phyloP scores from a whole-genome alignment of 2,329 filamentous ascomycete genomes.

The Coccinonectria pachysandricola region DNA sequence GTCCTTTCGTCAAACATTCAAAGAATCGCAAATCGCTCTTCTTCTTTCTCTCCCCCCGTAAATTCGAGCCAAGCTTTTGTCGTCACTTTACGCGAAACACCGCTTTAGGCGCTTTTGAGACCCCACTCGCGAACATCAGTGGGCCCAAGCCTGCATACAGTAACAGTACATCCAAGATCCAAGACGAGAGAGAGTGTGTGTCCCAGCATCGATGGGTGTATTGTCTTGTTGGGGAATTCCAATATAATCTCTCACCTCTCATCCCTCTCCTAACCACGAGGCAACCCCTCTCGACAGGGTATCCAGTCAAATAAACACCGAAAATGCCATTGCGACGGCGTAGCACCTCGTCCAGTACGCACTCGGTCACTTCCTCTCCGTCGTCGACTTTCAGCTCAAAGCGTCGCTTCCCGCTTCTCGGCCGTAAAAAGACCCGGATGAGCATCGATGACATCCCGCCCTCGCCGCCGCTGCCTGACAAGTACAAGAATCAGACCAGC shows the following conservation, averaged over 20 bases:
- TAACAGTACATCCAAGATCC: too few relatives aligned
- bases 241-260: slow-evolving; percentile 3
- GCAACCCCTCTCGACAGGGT: too few relatives aligned
- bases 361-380: slow-evolving; percentile 13
- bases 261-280: slow-evolving; percentile 1
- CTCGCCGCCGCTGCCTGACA: slow-evolving; percentile 4
- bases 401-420: slow-evolving; percentile 22
- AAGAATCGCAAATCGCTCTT: too few relatives aligned
- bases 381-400: slow-evolving; percentile 17
- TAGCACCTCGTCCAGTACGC: slow-evolving; percentile 15
- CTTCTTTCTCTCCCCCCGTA: slow-evolving; percentile 4
- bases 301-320: too few relatives aligned
- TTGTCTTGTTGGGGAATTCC: slow-evolving; percentile 12
- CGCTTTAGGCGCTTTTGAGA: too few relatives aligned
- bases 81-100: slow-evolving; percentile 1
- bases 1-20: too few relatives aligned
- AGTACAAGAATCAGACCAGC: too few relatives aligned
- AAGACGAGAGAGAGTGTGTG: too few relatives aligned
- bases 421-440: slow-evolving; percentile 16
- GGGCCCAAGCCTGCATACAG: too few relatives aligned
- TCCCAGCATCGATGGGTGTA: slow-evolving; percentile 10
- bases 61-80: slow-evolving; percentile 1
- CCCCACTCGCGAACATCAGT: too few relatives aligned
- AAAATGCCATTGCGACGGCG: slow-evolving; percentile 19
- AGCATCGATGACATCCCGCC: slow-evolving; percentile 11